phyloP scores from a whole-genome alignment of 148 eudicot genomes.

The Heliamphora exappendiculata region DNA sequence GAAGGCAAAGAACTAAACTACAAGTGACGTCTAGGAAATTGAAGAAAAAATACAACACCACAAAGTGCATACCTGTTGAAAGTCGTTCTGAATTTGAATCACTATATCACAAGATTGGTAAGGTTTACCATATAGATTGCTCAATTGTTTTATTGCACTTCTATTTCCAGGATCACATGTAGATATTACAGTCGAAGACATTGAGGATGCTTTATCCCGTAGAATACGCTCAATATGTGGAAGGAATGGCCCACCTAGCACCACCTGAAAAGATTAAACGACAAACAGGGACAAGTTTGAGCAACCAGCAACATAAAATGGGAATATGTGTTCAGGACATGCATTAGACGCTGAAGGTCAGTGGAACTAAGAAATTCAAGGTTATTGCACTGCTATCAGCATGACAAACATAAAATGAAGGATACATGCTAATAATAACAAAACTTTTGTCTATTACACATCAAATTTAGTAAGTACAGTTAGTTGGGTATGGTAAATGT shows the following conservation, averaged over 20 bases:
- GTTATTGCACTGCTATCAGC: background rate
- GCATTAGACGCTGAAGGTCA: background rate
- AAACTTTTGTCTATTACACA: background rate
- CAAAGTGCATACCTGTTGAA: conserved; percentile 42
- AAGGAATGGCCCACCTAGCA: conserved; percentile 90
- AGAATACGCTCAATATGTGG: conserved; percentile 77
- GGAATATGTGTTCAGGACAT: background rate
- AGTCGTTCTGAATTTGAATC: conserved; percentile 55
- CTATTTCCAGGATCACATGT: conserved; percentile 66
- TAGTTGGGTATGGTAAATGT: background rate
- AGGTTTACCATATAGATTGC: conserved; percentile 36
- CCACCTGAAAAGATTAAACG: conserved; percentile 43
- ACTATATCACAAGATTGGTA: conserved; percentile 63
- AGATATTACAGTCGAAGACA: conserved; percentile 65
- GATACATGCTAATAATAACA: background rate
- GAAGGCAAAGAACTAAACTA: background rate
- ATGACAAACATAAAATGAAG: background rate
- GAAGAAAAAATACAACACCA: background rate
- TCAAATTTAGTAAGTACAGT: background rate
- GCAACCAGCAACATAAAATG: conserved; percentile 1
- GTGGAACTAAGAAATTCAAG: background rate
- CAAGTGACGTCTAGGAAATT: background rate
- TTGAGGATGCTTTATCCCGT: conserved; percentile 65
- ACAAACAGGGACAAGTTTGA: conserved; percentile 11
- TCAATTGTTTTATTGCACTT: conserved; percentile 44